phyloP scores from a whole-genome alignment of 208 protist species.

The Phytomonas francai region DNA sequence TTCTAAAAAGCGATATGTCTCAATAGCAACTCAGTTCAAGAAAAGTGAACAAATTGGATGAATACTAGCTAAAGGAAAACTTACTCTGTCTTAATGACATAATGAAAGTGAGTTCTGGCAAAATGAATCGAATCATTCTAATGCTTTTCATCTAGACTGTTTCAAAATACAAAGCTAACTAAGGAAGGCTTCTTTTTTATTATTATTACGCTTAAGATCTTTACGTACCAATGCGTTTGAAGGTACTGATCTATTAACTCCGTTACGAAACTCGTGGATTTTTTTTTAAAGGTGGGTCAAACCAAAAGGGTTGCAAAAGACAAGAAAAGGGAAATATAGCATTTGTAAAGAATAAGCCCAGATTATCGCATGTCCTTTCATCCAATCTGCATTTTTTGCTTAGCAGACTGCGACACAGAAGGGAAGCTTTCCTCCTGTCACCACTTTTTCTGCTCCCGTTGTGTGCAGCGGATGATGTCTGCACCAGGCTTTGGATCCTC shows the following conservation, averaged over 20 bases:
- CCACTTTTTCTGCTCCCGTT: constrained; percentile 83
- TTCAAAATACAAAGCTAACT: not conserved
- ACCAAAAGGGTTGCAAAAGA: not conserved
- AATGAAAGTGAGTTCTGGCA: not conserved
- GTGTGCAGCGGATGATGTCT: constrained; percentile 32
- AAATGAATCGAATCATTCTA: not conserved
- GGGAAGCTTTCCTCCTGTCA: constrained; percentile 70
- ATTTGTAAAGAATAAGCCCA: not conserved
- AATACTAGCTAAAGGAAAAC: not conserved
- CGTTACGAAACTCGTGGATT: not conserved
- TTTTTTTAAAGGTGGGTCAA: too few relatives aligned
- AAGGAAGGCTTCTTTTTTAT: not conserved
- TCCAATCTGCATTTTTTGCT: constrained; percentile 78
- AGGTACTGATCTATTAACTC: not conserved
- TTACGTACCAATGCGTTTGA: not conserved
- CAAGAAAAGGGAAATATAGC: not conserved
- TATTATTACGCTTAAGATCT: not conserved
- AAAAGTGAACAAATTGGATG: constrained; percentile 2
- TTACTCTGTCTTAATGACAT: not conserved
- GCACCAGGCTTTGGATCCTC: not conserved
- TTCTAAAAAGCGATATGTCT: not conserved
- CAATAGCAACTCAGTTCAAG: constrained; percentile 6
- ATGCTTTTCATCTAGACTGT: not conserved
- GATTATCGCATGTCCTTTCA: constrained; percentile 44
- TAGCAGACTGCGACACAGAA: constrained; percentile 55